Conservation (phyloP, 2,329 filamentous ascomycete genomes). For the Epicoccum nigrum region DNA sequence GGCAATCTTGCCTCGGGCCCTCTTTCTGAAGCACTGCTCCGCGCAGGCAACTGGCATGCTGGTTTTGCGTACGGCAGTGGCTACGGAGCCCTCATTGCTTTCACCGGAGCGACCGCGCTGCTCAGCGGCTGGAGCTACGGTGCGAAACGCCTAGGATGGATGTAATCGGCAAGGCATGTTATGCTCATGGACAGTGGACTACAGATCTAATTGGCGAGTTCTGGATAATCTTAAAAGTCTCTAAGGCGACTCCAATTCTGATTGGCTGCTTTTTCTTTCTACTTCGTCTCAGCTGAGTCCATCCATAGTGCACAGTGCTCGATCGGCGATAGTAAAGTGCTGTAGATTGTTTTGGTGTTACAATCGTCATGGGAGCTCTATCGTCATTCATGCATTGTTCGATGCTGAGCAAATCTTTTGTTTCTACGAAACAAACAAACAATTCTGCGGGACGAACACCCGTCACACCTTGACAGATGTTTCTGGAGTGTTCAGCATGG, state of each 20-base stretch:
- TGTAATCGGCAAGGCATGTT: slow-evolving; percentile 18
- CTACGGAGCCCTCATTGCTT: slow-evolving; percentile 52
- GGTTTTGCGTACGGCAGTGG: slow-evolving; percentile 51
- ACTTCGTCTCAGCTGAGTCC: too few species aligned
- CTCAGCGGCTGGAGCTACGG: slow-evolving; percentile 39
- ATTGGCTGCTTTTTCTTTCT: too few species aligned
- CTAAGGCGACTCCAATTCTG: too few species aligned
- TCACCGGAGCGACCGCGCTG: slow-evolving; percentile 50
- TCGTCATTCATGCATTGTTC: neutral
- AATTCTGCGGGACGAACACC: neutral
- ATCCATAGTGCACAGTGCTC: too few species aligned
- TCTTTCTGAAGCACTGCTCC: slow-evolving; percentile 55
- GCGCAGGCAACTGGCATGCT: slow-evolving; percentile 45
- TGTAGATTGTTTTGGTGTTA: neutral
- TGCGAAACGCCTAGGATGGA: slow-evolving; percentile 41
- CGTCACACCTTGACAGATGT: slow-evolving; percentile 1
- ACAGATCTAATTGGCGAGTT: too few species aligned
- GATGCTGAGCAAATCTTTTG: neutral
- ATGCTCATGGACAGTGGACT: neutral
- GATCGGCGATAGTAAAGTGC: too few species aligned
- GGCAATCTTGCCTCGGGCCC: slow-evolving; percentile 60
- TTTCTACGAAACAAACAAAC: neutral
- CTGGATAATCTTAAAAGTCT: too few species aligned
- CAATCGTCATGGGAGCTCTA: neutral
- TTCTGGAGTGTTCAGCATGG: neutral